Percentiles rank a stretch among this genome's conserved stretches.
These are phyloP conservation scores for Proliferodiscus dingleyae DNA, from an alignment of 2,329 filamentous ascomycete genomes.

Conservation along the genomic window DNA sequence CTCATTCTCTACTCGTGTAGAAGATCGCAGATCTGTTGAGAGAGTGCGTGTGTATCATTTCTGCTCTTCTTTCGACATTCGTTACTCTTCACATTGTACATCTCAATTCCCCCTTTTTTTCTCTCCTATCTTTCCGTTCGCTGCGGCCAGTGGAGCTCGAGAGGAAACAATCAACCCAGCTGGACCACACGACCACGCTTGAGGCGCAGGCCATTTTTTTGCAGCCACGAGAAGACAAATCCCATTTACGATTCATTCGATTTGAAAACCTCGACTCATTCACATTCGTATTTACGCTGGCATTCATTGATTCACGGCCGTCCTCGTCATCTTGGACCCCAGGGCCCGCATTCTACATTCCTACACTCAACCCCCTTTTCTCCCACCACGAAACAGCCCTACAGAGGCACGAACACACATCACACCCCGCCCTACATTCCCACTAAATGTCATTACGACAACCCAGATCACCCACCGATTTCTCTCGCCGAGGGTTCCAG, in stretches of 20 bases:
- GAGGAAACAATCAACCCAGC: too few relatives aligned
- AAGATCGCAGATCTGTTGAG: too few relatives aligned
- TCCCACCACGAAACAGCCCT: neutral
- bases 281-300: too few relatives aligned
- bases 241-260: constrained; percentile 1
- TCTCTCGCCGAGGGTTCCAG: constrained; percentile 26
- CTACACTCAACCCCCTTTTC: constrained; percentile 4
- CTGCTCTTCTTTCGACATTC: constrained; percentile 1
- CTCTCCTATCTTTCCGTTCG: neutral
- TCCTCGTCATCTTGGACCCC: neutral
- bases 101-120: neutral
- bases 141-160: too few relatives aligned
- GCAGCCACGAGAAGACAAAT: neutral
- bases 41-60: too few relatives aligned
- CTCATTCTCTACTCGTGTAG: too few relatives aligned
- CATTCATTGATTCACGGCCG: neutral
- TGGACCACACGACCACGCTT: constrained; percentile 15
- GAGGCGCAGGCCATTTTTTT: too few relatives aligned
- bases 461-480: constrained; percentile 22
- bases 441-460: constrained; percentile 26
- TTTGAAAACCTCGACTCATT: constrained; percentile 1
- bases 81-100: constrained; percentile 1
- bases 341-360: constrained; percentile 1
- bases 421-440: neutral
- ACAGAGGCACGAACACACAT: neutral